Conservation (phyloP, 139 green algal species). For the Chlamydomonas schloesseri region DNA sequence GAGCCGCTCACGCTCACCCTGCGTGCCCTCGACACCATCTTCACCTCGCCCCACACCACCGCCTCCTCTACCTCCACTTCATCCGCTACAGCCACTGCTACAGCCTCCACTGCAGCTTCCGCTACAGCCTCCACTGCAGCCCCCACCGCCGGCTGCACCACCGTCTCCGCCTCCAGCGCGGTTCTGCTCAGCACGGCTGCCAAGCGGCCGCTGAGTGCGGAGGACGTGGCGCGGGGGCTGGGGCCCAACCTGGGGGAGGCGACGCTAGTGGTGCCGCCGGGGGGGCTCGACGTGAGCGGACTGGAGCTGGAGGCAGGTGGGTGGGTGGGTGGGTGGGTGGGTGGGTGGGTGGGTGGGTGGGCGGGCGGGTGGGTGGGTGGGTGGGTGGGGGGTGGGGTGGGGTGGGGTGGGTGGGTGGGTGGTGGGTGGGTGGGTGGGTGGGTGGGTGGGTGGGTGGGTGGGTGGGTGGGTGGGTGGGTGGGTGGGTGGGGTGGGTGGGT, state of each 20-base stretch:
- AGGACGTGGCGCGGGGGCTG: constrained; percentile 65
- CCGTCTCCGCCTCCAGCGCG: constrained; percentile 4
- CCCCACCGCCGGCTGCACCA: constrained; percentile 30
- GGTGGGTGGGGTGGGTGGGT: no score
- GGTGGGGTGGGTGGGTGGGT: neutral
- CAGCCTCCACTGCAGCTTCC: no score
- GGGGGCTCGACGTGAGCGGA: constrained; percentile 51
- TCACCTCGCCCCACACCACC: no score
- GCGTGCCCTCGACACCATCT: neutral
- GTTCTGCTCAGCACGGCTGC: constrained; percentile 44
- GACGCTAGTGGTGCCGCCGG: constrained; percentile 34
- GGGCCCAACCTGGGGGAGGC: constrained; percentile 72
- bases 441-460: no score
- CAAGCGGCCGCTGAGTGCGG: constrained; percentile 49
- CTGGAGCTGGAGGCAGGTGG: constrained; percentile 60
- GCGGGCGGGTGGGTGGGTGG: neutral
- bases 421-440: no score
- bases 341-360: neutral
- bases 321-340: neutral
- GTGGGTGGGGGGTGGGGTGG: neutral
- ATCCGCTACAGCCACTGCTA: no score
- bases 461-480: no score
- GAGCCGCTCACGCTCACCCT: constrained; percentile 58
- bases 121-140: no score
- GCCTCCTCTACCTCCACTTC: no score